Conservation (phyloP, 2,329 filamentous ascomycete species). For the Diaporthe batatas region DNA sequence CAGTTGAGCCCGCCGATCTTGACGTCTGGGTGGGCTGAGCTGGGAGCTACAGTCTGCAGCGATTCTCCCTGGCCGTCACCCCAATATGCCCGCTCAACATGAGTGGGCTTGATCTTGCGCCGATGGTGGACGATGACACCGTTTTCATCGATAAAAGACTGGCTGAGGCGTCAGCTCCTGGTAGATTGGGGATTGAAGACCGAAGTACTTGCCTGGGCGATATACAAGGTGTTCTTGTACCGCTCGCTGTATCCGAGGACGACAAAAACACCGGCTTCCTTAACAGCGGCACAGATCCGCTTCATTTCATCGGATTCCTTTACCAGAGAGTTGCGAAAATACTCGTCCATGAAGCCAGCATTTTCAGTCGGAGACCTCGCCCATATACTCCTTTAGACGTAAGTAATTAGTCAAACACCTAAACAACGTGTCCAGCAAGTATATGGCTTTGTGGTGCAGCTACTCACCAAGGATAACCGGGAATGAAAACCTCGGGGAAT, state of each 20-base stretch:
- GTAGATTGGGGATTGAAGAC: too few species aligned
- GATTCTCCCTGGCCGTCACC: constrained; percentile 70
- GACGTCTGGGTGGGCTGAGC: constrained; percentile 56
- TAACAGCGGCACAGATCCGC: constrained; percentile 59
- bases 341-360: constrained; percentile 57
- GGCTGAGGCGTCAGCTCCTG: background rate
- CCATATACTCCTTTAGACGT: constrained; percentile 48
- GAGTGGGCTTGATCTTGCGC: constrained; percentile 65
- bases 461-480: constrained; percentile 61
- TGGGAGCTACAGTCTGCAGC: constrained; percentile 64
- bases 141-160: constrained; percentile 44
- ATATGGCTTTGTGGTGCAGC: background rate
- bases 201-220: constrained; percentile 51
- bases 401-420: constrained; percentile 4
- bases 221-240: constrained; percentile 59
- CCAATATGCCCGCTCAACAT: constrained; percentile 62
- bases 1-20: constrained; percentile 68
- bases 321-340: constrained; percentile 59
- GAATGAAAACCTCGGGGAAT: constrained; percentile 62
- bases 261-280: constrained; percentile 59
- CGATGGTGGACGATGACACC: constrained; percentile 61
- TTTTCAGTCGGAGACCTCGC: constrained; percentile 49
- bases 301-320: constrained; percentile 58
- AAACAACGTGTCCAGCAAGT: background rate
- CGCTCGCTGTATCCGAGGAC: constrained; percentile 63